These are phyloP conservation scores for Stagonosporopsis vannaccii DNA, from an alignment of 2,329 filamentous ascomycete species.

Conservation along the genomic window DNA sequence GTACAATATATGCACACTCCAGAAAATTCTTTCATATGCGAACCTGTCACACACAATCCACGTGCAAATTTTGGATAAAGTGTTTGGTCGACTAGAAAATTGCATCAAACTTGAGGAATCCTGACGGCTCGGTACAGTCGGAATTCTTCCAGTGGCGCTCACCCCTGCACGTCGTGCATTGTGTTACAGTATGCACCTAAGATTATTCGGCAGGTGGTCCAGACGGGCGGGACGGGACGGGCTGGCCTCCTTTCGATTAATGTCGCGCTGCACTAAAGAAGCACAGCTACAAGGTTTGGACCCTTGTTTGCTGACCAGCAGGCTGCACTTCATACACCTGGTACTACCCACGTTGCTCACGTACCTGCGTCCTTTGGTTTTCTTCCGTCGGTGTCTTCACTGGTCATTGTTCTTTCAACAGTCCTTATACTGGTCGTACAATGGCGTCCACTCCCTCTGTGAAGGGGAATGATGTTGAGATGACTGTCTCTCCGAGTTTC, in stretches of 20 bases:
- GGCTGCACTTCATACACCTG: neutral
- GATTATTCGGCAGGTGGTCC: conserved; percentile 24
- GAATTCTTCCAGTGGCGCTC: conserved; percentile 1
- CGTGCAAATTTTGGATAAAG: neutral
- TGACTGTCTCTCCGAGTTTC: conserved; percentile 12
- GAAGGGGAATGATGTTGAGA: conserved; percentile 25
- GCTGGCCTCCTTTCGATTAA: neutral
- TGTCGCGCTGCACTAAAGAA: conserved; percentile 8
- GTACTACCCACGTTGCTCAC: conserved; percentile 1
- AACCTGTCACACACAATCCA: neutral
- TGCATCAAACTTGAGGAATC: neutral
- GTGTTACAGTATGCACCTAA: conserved; percentile 17
- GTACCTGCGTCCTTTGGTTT: neutral
- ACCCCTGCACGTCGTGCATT: conserved; percentile 14
- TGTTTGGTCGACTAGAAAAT: neutral
- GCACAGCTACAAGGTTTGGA: conserved; percentile 3
- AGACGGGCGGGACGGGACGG: conserved; percentile 9
- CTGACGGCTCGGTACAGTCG: neutral
- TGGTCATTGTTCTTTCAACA: neutral
- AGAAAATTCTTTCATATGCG: neutral
- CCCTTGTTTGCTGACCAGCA: conserved; percentile 6
- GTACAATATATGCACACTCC: neutral
- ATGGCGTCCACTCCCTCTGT: conserved; percentile 17
- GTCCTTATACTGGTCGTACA: conserved; percentile 2
- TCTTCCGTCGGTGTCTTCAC: neutral